A percentile compares a stretch with the other conserved stretches of the same genome.
Evolutionary conservation across 495 filamentous ascomycete species (phyloP).

Genomic region (Jackrogersella minutella): DNA sequence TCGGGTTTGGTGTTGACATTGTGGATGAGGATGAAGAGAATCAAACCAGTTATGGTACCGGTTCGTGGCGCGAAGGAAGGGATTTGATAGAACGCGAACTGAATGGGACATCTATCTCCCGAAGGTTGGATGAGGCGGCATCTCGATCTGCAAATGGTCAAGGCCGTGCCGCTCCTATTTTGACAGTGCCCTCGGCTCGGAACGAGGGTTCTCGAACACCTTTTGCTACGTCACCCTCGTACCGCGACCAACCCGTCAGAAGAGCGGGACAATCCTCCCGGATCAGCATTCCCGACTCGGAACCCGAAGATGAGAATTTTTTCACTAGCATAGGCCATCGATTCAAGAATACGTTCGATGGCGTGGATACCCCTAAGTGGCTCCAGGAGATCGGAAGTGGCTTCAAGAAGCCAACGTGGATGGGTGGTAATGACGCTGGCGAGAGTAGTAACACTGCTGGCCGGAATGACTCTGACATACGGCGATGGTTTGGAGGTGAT

Average conservation of each 20-base stretch:
- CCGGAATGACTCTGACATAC: conserved; percentile 46
- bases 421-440: conserved; percentile 65
- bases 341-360: conserved; percentile 90
- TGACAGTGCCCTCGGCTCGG: conserved; percentile 41
- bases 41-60: conserved; percentile 74
- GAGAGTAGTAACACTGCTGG: conserved; percentile 36
- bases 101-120: conserved; percentile 61
- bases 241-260: conserved; percentile 43
- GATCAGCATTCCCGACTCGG: conserved; percentile 44
- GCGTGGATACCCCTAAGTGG: conserved; percentile 81
- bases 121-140: conserved; percentile 45
- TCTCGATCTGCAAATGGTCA: conserved; percentile 32
- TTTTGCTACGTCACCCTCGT: conserved; percentile 51
- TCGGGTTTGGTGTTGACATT: conserved; percentile 80
- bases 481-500: conserved; percentile 56
- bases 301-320: conserved; percentile 78
- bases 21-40: conserved; percentile 78
- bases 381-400: conserved; percentile 69
- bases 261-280: conserved; percentile 26
- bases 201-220: conserved; percentile 46
- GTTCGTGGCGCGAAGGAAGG: conserved; percentile 91
- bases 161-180: conserved; percentile 48
- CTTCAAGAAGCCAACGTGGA: conserved; percentile 84
- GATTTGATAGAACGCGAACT: conserved; percentile 92
- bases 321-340: conserved; percentile 84